Conservation (phyloP, 2,329 filamentous ascomycete species). For the Byssoonygena ceratinophila region DNA sequence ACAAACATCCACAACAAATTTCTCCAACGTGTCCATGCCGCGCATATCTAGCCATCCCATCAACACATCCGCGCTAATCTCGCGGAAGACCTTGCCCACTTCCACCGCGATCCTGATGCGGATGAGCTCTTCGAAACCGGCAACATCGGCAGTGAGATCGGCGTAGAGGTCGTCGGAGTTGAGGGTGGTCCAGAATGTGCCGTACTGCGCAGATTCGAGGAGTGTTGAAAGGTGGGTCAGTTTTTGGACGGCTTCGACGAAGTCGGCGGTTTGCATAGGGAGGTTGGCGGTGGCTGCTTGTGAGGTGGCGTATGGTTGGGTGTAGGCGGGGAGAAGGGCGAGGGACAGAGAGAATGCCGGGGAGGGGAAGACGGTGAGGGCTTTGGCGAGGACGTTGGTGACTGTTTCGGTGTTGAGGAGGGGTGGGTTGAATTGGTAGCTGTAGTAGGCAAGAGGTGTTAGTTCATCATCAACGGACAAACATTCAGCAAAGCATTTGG, state of each 20-base stretch:
- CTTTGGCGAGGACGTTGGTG: conserved; percentile 98
- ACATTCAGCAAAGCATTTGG: not conserved
- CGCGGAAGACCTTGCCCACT: conserved; percentile 68
- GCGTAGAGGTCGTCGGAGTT: conserved; percentile 93
- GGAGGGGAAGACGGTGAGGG: conserved; percentile 91
- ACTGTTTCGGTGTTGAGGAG: conserved; percentile 92
- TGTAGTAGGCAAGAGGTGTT: conserved; percentile 31
- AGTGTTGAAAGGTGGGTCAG: conserved; percentile 73
- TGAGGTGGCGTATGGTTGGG: conserved; percentile 51
- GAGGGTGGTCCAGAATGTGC: conserved; percentile 82
- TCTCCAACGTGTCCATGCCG: conserved; percentile 55
- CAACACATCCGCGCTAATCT: conserved; percentile 56
- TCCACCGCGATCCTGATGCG: conserved; percentile 80
- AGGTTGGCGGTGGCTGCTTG: conserved; percentile 40
- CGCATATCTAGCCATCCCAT: conserved; percentile 65
- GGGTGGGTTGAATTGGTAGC: conserved; percentile 99
- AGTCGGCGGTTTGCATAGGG: conserved; percentile 34
- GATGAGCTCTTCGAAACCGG: conserved; percentile 89
- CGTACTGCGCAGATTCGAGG: conserved; percentile 83
- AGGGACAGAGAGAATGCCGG: conserved; percentile 91
- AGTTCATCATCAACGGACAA: not conserved
- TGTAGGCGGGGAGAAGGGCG: conserved; percentile 80
- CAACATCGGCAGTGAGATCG: conserved; percentile 86
- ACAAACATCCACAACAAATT: conserved; percentile 75
- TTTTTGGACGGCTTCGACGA: conserved; percentile 85